phyloP scores from a whole-genome alignment of 805 yeast species.

The Schizosaccharomyces lindneri region DNA sequence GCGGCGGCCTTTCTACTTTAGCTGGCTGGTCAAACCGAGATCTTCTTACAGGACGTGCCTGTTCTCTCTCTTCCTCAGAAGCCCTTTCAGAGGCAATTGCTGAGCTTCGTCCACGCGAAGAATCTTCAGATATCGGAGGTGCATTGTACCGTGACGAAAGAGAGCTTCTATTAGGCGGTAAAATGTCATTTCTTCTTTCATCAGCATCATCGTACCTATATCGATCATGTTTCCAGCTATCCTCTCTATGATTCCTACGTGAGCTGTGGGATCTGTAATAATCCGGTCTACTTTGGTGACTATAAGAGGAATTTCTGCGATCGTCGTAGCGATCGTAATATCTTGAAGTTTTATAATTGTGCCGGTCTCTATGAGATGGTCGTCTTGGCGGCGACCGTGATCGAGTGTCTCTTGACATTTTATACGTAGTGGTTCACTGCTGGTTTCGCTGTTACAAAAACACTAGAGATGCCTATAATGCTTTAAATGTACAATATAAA shows the following conservation, averaged over 20 bases:
- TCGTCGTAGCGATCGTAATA: neutral
- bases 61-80: constrained; percentile 4
- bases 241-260: neutral
- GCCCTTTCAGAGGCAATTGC: neutral
- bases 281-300: neutral
- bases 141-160: no score
- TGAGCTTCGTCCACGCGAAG: no score
- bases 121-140: no score
- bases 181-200: neutral
- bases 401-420: neutral
- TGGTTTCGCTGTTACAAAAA: no score
- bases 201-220: neutral
- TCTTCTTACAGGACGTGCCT: constrained; percentile 3
- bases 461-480: no score
- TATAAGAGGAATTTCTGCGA: neutral
- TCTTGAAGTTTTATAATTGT: neutral
- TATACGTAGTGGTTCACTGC: neutral
- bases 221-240: neutral
- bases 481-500: no score
- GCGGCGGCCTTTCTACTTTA: neutral
- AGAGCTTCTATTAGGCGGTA: neutral
- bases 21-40: constrained; percentile 3
- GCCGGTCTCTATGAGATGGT: neutral
- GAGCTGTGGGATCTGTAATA: neutral
- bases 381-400: neutral